A percentile compares a stretch with the other conserved stretches of the same genome.
Evolutionary conservation across 1,139 yeast species (phyloP).

Genomic region (Geotrichum macrosporum): DNA sequence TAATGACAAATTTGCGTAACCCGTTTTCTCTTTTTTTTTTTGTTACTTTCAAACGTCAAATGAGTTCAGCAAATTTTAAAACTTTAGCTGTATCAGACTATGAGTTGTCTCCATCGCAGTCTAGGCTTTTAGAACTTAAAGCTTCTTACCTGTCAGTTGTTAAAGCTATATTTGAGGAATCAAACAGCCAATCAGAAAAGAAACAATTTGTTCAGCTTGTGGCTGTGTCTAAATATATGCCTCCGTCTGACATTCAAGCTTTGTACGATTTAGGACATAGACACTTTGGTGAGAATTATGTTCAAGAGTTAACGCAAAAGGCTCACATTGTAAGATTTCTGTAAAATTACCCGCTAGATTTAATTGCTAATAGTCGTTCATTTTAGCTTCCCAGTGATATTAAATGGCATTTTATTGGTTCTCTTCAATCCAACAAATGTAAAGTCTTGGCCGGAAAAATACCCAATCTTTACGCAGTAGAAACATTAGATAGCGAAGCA

Average conservation of each 20-base stretch:
- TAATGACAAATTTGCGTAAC: too few relatives aligned
- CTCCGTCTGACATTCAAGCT: conserved; percentile 75
- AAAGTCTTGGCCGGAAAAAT: conserved; percentile 73
- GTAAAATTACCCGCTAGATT: neutral
- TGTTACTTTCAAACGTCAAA: neutral
- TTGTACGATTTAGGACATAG: conserved; percentile 80
- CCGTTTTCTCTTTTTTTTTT: too few relatives aligned
- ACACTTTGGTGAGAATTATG: conserved; percentile 96
- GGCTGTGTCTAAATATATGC: conserved; percentile 89
- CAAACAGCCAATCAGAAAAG: neutral
- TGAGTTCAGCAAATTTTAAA: neutral
- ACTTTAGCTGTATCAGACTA: neutral
- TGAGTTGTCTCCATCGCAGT: neutral
- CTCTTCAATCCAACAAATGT: conserved; percentile 84
- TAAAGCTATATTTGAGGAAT: neutral
- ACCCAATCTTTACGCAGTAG: conserved; percentile 72
- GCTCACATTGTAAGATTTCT: conserved; percentile 41
- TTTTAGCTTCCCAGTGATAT: conserved; percentile 72
- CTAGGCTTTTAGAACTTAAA: conserved; percentile 5
- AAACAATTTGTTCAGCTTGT: conserved; percentile 36
- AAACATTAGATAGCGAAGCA: conserved; percentile 77
- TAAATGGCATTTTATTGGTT: conserved; percentile 95
- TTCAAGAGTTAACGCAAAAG: conserved; percentile 79
- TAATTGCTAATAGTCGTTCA: neutral
- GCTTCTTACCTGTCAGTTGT: neutral